Percentiles rank a stretch among this genome's conserved stretches.
These are phyloP conservation scores for Kitagawia praeruptora DNA, from an alignment of 129 eudicot genomes.

Conservation along the genomic window DNA sequence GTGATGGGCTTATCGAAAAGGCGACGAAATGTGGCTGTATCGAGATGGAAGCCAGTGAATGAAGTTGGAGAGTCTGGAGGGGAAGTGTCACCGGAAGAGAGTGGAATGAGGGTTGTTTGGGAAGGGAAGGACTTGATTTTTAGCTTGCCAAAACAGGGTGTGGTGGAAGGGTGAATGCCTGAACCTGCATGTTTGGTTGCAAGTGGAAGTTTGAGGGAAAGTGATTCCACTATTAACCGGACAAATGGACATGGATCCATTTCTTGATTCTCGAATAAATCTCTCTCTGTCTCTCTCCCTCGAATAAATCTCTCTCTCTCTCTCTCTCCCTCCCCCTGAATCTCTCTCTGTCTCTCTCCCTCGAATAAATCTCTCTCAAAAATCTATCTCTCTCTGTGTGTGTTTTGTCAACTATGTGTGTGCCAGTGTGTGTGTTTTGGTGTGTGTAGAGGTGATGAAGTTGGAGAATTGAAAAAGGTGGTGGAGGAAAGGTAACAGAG, in stretches of 20 bases:
- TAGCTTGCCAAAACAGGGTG: conserved; percentile 77
- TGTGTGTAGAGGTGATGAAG: no score
- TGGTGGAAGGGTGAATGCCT: conserved; percentile 63
- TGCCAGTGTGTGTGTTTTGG: no score
- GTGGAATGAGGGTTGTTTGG: conserved; percentile 68
- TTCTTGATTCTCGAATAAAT: not conserved
- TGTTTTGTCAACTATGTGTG: no score
- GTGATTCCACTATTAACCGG: conserved; percentile 61
- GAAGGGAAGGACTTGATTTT: conserved; percentile 51
- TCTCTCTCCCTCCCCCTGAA: no score
- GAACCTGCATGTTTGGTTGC: conserved; percentile 47
- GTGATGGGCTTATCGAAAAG: conserved; percentile 41
- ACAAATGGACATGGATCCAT: conserved; percentile 99
- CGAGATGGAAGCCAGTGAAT: conserved; percentile 45
- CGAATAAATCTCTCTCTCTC: no score
- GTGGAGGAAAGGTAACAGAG: not conserved
- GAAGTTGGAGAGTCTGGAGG: conserved; percentile 21
- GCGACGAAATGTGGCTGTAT: conserved; percentile 60
- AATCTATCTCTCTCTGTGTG: no score
- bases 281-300: no score
- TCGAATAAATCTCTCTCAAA: no score
- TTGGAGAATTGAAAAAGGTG: not conserved
- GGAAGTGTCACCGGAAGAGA: conserved; percentile 23
- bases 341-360: no score
- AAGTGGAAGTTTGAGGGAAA: conserved; percentile 59